Evolutionary conservation across 2,329 filamentous ascomycete genomes (phyloP).

Genomic region (Alternaria brassicicola): DNA sequence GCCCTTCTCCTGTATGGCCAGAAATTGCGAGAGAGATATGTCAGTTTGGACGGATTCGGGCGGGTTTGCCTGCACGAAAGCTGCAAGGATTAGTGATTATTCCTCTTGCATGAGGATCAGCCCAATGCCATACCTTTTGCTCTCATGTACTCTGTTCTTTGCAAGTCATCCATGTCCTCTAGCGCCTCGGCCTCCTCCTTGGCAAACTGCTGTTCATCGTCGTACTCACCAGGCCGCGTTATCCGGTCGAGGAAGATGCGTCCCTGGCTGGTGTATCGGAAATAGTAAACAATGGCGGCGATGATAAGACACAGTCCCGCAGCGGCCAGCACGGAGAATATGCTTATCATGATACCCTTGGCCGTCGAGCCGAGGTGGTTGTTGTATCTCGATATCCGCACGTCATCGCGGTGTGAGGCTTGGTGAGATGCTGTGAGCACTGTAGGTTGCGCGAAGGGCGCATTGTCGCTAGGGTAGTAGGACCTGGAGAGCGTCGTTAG

Average conservation of each 20-base stretch:
- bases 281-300: slow-evolving; percentile 86
- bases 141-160: slow-evolving; percentile 86
- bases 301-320: slow-evolving; percentile 82
- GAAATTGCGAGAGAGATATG: slow-evolving; percentile 95
- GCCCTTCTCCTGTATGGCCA: slow-evolving; percentile 98
- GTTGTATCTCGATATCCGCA: slow-evolving; percentile 34
- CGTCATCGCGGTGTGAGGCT: slow-evolving; percentile 28
- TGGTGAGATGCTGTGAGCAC: slow-evolving; percentile 16
- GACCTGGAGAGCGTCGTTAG: slow-evolving; percentile 42
- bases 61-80: slow-evolving; percentile 91
- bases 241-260: slow-evolving; percentile 93
- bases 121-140: slow-evolving; percentile 76
- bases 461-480: slow-evolving; percentile 32
- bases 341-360: slow-evolving; percentile 88
- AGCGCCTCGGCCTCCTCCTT: slow-evolving; percentile 94
- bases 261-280: slow-evolving; percentile 85
- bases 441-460: slow-evolving; percentile 32
- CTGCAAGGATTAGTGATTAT: slow-evolving; percentile 55
- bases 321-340: slow-evolving; percentile 92
- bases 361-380: slow-evolving; percentile 60
- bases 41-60: slow-evolving; percentile 95
- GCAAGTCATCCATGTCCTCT: slow-evolving; percentile 93
- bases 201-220: slow-evolving; percentile 94
- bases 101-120: neutral
- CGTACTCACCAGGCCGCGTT: slow-evolving; percentile 91